A percentile compares a stretch with the other conserved stretches of the same genome.
Evolutionary conservation across 352 stramenopile genomes (phyloP).

Genomic region (Pythium folliculosum): DNA sequence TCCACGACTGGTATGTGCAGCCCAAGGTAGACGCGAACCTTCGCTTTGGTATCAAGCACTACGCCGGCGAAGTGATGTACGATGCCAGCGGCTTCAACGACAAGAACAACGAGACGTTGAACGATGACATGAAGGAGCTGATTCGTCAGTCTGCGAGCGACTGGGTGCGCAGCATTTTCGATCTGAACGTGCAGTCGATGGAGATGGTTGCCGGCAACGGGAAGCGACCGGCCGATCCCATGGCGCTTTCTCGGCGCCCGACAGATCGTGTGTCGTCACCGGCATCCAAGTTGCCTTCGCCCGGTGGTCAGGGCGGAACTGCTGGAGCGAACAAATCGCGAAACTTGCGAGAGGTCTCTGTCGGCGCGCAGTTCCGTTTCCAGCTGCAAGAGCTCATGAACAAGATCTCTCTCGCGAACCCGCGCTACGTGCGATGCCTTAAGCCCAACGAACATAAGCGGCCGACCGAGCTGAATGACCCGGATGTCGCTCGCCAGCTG

Average conservation of each 20-base stretch:
- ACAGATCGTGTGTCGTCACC: constrained; percentile 44
- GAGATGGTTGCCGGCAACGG: constrained; percentile 75
- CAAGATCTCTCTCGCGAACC: constrained; percentile 88
- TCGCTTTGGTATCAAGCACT: constrained; percentile 89
- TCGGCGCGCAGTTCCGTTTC: constrained; percentile 88
- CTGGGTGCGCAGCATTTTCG: constrained; percentile 86
- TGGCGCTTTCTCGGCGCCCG: constrained; percentile 63
- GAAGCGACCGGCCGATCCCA: constrained; percentile 61
- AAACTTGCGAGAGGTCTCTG: constrained; percentile 84
- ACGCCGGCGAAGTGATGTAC: constrained; percentile 96
- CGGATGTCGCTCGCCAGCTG: constrained; percentile 82
- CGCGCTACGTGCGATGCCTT: constrained; percentile 88
- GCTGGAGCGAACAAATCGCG: constrained; percentile 67
- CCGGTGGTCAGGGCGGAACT: constrained; percentile 29
- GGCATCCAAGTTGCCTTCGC: constrained; percentile 26
- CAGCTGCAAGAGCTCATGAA: constrained; percentile 88
- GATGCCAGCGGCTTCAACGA: constrained; percentile 97
- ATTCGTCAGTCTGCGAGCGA: constrained; percentile 84
- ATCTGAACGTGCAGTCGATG: constrained; percentile 85
- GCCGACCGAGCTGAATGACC: constrained; percentile 75
- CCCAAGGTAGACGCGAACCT: constrained; percentile 90
- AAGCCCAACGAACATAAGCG: constrained; percentile 89
- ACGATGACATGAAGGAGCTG: constrained; percentile 93
- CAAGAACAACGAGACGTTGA: constrained; percentile 98
- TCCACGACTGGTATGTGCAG: constrained; percentile 89